These are phyloP conservation scores for Tilletiaria anomala DNA, from an alignment of 1,284 basidiomycete species.

Conservation along the genomic window DNA sequence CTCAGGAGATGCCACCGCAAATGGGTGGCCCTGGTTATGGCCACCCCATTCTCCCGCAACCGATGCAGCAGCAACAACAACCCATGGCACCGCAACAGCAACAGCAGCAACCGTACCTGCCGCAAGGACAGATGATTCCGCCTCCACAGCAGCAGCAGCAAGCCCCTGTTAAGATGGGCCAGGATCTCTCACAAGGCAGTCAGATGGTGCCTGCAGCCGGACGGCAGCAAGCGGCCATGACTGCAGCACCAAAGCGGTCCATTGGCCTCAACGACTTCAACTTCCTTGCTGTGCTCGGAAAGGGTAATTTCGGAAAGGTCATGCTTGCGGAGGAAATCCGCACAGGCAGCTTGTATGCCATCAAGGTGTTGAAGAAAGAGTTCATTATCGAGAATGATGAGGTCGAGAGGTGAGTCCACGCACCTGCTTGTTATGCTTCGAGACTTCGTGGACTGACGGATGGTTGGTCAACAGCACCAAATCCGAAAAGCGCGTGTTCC, in stretches of 20 bases:
- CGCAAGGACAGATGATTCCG: no score
- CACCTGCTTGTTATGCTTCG: background rate
- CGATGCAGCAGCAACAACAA: no score
- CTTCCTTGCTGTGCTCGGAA: conserved; percentile 93
- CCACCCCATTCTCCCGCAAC: no score
- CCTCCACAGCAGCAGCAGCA: no score
- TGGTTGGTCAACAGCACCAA: conserved; percentile 68
- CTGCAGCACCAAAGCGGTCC: conserved; percentile 9
- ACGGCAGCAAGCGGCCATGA: background rate
- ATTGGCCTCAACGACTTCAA: conserved; percentile 98
- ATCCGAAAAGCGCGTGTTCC: conserved; percentile 95
- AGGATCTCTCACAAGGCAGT: background rate
- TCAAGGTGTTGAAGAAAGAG: conserved; percentile 99
- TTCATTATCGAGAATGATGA: conserved; percentile 99
- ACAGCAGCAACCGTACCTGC: no score
- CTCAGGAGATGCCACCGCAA: no score
- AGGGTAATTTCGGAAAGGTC: conserved; percentile 99
- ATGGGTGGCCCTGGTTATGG: no score
- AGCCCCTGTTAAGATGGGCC: background rate
- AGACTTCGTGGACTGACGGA: background rate
- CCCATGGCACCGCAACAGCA: no score
- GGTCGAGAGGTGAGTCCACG: conserved; percentile 45
- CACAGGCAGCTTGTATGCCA: conserved; percentile 77
- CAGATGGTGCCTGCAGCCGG: no score
- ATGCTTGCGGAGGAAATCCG: conserved; percentile 99